Percentiles rank a stretch among this genome's conserved stretches.
phyloP scores from a whole-genome alignment of 2,329 filamentous ascomycete genomes.

The Penicillium sp. region DNA sequence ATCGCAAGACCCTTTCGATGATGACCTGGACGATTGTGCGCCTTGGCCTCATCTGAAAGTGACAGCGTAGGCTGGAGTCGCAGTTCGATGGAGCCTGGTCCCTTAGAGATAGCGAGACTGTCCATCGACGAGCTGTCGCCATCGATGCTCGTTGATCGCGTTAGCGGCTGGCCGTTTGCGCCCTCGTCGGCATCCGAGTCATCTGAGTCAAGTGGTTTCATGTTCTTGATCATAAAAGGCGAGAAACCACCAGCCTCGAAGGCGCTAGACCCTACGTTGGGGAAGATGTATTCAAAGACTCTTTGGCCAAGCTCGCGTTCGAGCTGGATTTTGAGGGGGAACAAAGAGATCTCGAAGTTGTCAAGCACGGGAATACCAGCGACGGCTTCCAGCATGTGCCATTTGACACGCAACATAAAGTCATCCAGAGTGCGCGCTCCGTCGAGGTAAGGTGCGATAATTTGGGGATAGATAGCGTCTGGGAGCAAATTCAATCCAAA shows the following conservation, averaged over 20 bases:
- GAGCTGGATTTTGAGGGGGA: constrained; percentile 89
- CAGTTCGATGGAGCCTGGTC: constrained; percentile 73
- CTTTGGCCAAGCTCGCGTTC: constrained; percentile 90
- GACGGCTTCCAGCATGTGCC: constrained; percentile 98
- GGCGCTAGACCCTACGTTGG: constrained; percentile 64
- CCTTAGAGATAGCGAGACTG: constrained; percentile 56
- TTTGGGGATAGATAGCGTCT: constrained; percentile 90
- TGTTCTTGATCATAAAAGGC: constrained; percentile 53
- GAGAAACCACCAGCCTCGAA: constrained; percentile 52
- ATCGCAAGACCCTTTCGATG: constrained; percentile 36
- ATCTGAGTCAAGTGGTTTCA: constrained; percentile 50
- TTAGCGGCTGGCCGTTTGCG: constrained; percentile 12
- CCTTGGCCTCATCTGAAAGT: constrained; percentile 44
- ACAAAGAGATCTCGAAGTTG: constrained; percentile 90
- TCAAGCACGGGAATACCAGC: constrained; percentile 97
- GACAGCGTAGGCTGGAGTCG: constrained; percentile 79
- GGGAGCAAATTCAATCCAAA: constrained; percentile 85
- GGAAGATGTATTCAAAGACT: constrained; percentile 97
- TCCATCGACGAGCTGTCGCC: constrained; percentile 39
- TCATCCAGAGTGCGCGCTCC: constrained; percentile 59
- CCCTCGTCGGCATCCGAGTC: constrained; percentile 46
- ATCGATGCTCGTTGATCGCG: constrained; percentile 39
- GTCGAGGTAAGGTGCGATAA: constrained; percentile 86
- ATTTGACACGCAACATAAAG: constrained; percentile 91
- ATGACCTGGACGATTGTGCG: constrained; percentile 33